Base-by-base conservation (phyloP, 192 early-diverging fungal species). In the Geranomyces variabilis region DNA sequence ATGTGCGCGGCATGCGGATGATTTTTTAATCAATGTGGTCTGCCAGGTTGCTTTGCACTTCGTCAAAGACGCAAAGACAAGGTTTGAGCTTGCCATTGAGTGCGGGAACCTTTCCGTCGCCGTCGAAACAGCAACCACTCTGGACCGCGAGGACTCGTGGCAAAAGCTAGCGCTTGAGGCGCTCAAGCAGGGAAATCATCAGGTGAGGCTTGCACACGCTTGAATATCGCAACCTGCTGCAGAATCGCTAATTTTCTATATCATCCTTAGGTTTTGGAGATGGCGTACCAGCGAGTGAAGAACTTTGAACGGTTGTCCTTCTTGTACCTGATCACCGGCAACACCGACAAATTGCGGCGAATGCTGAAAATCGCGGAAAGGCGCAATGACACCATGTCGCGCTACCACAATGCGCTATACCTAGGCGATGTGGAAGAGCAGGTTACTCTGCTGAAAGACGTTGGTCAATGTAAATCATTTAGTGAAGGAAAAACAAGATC, bases 61-160 rank as follows among this genome's bases (percentile, higher is more conserved):
- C 90, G 96, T 99, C 63, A 91, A 96, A 73, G 97, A 99, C 72
- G 90, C 90, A 67, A 93, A 93, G 61, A 95, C 97, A 15, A 89
- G 97, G 1, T 98, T 97, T 76, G 97, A 98, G 73, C 85, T 98
- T 43, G 97, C 96, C 17, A 73, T 99, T 33, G 94, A 97, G 74
- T 99, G 97, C 67, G 97, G 95, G 34, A 97, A 99, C 77, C 81
- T 99, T 53, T 93, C 96, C 59, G 93, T 96, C 61, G 97, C 95
- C 1, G 81, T 96, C 46, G 96, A 99, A 79, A 95, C 93, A 8
- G 97, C 97, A 67, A 93, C 94, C 78, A 76, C 87, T 0, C 87
- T 99, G 75, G 91, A 99, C 73, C 87, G 90, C 67, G 87, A 92
- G 17, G 93, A 97, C 33, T 91, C 86, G 75, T 99, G 96, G 97